Percentiles rank a stretch among this genome's conserved stretches.
Evolutionary conservation across 495 filamentous ascomycete genomes (phyloP).

Genomic region (Lasiosphaeria miniovina): DNA sequence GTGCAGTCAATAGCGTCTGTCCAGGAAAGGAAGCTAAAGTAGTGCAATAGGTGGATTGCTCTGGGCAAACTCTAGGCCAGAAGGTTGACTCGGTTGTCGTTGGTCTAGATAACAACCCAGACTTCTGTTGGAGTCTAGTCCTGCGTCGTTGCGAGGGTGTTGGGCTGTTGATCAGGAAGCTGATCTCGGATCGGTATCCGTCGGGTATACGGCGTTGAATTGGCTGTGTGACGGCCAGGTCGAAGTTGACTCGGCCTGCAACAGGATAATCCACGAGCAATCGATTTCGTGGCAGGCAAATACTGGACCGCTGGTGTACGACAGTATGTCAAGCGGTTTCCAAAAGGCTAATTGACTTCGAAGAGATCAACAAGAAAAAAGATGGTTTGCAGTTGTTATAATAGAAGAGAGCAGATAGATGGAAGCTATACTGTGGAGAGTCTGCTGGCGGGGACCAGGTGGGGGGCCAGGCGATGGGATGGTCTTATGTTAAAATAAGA

Average conservation of each 20-base stretch:
- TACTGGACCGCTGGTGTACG: neutral
- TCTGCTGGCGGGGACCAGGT: slow-evolving; percentile 5
- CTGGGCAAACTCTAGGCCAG: slow-evolving; percentile 2
- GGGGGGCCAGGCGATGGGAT: slow-evolving; percentile 3
- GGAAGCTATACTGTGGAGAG: too few relatives aligned
- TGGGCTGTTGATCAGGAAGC: neutral
- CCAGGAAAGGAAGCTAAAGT: slow-evolving; percentile 1
- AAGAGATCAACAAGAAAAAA: too few relatives aligned
- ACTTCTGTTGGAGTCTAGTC: neutral
- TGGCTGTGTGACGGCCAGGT: slow-evolving; percentile 13
- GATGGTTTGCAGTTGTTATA: neutral
- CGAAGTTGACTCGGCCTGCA: slow-evolving; percentile 5
- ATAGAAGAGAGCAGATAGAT: too few relatives aligned
- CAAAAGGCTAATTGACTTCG: neutral
- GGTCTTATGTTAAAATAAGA: slow-evolving; percentile 2
- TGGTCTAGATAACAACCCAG: neutral
- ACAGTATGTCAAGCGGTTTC: neutral
- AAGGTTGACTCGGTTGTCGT: slow-evolving; percentile 15
- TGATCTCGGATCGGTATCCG: slow-evolving; percentile 1
- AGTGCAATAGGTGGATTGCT: slow-evolving; percentile 5
- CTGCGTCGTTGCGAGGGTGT: neutral
- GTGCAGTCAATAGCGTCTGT: slow-evolving; percentile 12
- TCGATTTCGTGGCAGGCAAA: slow-evolving; percentile 1
- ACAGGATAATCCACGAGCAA: slow-evolving; percentile 6
- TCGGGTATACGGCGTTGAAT: neutral